Evolutionary conservation across 805 yeast species (phyloP), one percentile per base, ranked within the genome.

Genomic region (Cyberlindnera nakhonratchasimensis): DNA sequence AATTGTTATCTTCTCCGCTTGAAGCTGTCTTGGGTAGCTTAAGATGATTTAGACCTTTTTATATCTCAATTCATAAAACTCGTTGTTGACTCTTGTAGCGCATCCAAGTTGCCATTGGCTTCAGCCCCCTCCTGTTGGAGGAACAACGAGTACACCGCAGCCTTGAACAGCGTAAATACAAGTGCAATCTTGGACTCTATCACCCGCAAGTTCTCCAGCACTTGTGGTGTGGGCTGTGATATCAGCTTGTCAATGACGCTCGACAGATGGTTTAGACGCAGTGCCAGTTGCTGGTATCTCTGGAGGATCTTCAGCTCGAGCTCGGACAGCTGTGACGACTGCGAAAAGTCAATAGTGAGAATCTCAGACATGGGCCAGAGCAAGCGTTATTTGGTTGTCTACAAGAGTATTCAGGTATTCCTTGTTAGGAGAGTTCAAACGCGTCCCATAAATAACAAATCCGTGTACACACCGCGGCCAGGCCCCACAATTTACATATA

Each of bases 1-100:
- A 61, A 77, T 91, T 39, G 98, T 90, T 31, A 71, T 91, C 37
- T 91, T 86, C 62, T 68, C 70, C 39, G 72, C 74, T 40, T 78
- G 63, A 55, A 13, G 16, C 5, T 35, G 3, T n/a, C n/a, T 17
- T 32, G 12, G 9, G 6, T n/a, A n/a, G n/a, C n/a, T n/a, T n/a
- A n/a, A n/a, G n/a, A n/a, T n/a, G n/a, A n/a, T n/a, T n/a, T n/a
- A n/a, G n/a, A n/a, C n/a, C n/a, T n/a, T n/a, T n/a, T n/a, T n/a
- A n/a, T n/a, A n/a, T n/a, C 5, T 16, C 11, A 24, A 9, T 12
- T 21, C 4, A 29, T 33, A 29, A 53, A 51, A 34, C 54, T 51
- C 26, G 54, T 45, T 7, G 55, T 53, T 23, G 56, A 51, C 30
- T 51, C 58, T 24, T 51, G 55, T 20, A 48, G 31, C 20, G 43